Evolutionary conservation across 2,329 filamentous ascomycete species (phyloP).

Genomic region (Claviceps humidiphila): DNA sequence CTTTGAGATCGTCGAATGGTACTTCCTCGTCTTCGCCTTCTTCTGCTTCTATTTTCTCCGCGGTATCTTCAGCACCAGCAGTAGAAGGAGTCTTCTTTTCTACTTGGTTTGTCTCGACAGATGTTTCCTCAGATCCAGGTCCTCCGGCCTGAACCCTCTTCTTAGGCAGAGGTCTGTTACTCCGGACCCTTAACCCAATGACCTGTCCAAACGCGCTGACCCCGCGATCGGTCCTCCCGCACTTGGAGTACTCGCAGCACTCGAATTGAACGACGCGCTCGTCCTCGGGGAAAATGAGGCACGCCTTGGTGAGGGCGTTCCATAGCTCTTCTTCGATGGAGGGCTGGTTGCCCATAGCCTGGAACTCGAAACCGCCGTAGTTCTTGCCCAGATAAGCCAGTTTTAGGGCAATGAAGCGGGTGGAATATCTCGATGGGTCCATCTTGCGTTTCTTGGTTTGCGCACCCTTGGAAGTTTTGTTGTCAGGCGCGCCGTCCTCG

Average conservation of each 20-base stretch:
- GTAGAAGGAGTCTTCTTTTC: not conserved
- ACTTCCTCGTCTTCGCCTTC: constrained; percentile 6
- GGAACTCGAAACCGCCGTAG: constrained; percentile 90
- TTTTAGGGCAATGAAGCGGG: constrained; percentile 78
- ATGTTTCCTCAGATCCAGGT: constrained; percentile 15
- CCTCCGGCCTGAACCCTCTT: constrained; percentile 12
- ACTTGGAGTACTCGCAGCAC: constrained; percentile 85
- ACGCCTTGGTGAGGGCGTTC: constrained; percentile 73
- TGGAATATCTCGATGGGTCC: constrained; percentile 69
- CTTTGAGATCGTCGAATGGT: constrained; percentile 51
- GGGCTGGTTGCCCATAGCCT: constrained; percentile 56
- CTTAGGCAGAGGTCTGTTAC: constrained; percentile 49
- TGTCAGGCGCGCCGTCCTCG: not conserved
- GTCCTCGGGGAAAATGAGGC: constrained; percentile 62
- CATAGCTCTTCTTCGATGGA: constrained; percentile 90
- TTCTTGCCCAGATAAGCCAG: constrained; percentile 83
- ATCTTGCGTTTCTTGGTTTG: constrained; percentile 40
- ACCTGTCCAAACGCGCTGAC: constrained; percentile 98
- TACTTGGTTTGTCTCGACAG: constrained; percentile 12
- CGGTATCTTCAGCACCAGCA: not conserved
- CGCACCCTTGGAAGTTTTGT: constrained; percentile 17
- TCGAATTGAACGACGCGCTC: constrained; percentile 60
- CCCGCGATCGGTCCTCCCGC: constrained; percentile 80
- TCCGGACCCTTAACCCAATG: constrained; percentile 69
- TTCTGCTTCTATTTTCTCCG: not conserved